Percentiles rank a stretch among this genome's conserved stretches.
Conservation (phyloP, 129 eudicot genomes). For the sunflower (Helianthus annuus) region HanXRQr2.0-SUNRISE NC_035447.2:30011221-30011720, state of each 20-base stretch:
- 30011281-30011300: neutral
- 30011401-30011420: neutral
- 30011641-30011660: neutral
- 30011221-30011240: neutral
- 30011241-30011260: neutral
- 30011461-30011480: slow-evolving; percentile 1
- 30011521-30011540: neutral
- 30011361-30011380: neutral
- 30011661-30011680: neutral
- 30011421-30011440: neutral
- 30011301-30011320: neutral
- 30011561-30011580: neutral
- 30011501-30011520: neutral
- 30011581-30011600: too few relatives aligned
- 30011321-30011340: neutral
- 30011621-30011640: too few relatives aligned
- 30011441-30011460: neutral
- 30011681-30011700: slow-evolving; percentile 1
- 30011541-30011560: neutral
- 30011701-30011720: slow-evolving; percentile 15
- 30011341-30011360: neutral
- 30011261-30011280: neutral
- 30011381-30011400: neutral
- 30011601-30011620: too few relatives aligned
- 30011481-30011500: neutral